Evolutionary conservation across 148 eudicot genomes (phyloP), one percentile per base, ranked within the genome.

Genomic region (Cornus controversa): DNA sequence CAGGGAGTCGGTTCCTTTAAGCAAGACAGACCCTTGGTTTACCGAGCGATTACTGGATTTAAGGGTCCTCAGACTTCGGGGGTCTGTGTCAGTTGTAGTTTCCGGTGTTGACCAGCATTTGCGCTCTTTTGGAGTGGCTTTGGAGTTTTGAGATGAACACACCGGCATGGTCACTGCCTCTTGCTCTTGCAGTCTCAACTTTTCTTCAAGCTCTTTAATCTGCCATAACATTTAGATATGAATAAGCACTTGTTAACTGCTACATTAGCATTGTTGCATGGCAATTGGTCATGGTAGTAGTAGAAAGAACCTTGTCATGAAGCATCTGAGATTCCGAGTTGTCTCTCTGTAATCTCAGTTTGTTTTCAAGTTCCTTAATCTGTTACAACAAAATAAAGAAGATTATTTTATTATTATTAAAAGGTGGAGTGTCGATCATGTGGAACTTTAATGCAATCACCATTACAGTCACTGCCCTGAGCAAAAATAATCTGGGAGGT

Each of bases 301-400:
- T n/a, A 60, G 64, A 20, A 14, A 73, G 42, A 29, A 89, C 92
- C 92, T 85, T 89, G 3, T 89, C 71, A 34, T 87, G 87, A 74
- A 89, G 83, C 64, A 22, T 6, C 64, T 60, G 64, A 18, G 64
- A 60, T n/a, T n/a, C 24, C 9, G 9, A 6, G 25, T n/a, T 60
- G 23, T 60, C 8, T 60, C 24, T 20, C 1, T 60, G 9, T 9
- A 47, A 76, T 31, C 76, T 69, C 82, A 74, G 5, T 74, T 80
- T 70, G 67, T 89, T 88, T 78, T 91, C 94, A 7, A 91, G 89
- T 82, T 90, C 92, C 72, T 84, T 85, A 23, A 86, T 82, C 97
- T 93, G 90, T 23, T 25, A 75, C 54, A 63, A 54, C 34, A 31
- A 14, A 54, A 54, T 16, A 14, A 13, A 15, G 62, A 15, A 54